A percentile compares a stretch with the other conserved stretches of the same genome.
Evolutionary conservation across 371 early-diverging fungal species (phyloP).

Genomic region (Mycotypha africana): DNA sequence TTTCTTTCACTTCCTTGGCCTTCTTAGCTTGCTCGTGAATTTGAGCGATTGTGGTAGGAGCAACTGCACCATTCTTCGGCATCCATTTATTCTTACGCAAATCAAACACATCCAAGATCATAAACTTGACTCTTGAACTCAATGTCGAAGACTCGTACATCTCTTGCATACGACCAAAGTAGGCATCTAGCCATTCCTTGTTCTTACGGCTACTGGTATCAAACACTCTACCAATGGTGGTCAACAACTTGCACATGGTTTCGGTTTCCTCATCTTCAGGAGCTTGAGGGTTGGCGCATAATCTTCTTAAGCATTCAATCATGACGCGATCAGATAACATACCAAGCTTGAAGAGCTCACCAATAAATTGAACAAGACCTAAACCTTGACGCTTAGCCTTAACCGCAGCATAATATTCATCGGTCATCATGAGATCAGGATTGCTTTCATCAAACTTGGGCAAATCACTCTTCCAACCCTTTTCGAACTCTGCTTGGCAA

Average conservation of each 20-base stretch:
- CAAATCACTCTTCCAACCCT: conserved; percentile 68
- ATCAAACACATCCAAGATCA: conserved; percentile 89
- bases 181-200: conserved; percentile 66
- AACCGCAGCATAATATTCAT: conserved; percentile 79
- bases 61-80: conserved; percentile 51
- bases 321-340: conserved; percentile 92
- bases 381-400: conserved; percentile 94
- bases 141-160: conserved; percentile 54
- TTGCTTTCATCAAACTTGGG: conserved; percentile 47
- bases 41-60: conserved; percentile 86
- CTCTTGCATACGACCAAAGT: conserved; percentile 73
- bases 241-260: conserved; percentile 85
- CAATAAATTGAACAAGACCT: conserved; percentile 90
- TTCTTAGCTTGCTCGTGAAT: conserved; percentile 77
- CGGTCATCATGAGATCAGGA: conserved; percentile 52
- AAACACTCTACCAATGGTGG: conserved; percentile 76
- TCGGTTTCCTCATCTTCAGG: conserved; percentile 95
- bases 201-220: conserved; percentile 29
- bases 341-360: conserved; percentile 86
- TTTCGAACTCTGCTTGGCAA: conserved; percentile 89
- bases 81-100: conserved; percentile 82
- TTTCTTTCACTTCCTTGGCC: conserved; percentile 58
- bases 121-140: conserved; percentile 85
- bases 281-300: conserved; percentile 64
- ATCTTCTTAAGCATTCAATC: conserved; percentile 75